phyloP scores from a whole-genome alignment of 345 rosid species.

The Gynandropsis gynandra region DNA sequence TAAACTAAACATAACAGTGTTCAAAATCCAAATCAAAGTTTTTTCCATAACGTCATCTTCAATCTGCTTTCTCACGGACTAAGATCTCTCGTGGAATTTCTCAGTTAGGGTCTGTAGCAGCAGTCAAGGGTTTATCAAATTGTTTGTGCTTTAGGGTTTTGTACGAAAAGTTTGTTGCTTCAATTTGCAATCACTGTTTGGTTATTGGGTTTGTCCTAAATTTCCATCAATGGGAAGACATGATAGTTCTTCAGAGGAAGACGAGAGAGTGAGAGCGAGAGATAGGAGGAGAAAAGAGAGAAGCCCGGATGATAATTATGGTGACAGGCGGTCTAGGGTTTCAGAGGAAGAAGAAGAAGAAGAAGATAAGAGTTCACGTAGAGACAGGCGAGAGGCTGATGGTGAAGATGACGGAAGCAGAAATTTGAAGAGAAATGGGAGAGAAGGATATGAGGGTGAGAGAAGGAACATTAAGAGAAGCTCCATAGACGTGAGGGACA shows the following conservation, averaged over 20 bases:
- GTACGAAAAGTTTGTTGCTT: slow-evolving; percentile 1
- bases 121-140: not conserved
- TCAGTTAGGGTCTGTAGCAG: too few species aligned
- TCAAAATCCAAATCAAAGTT: not conserved
- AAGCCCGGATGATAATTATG: slow-evolving; percentile 13
- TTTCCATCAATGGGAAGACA: slow-evolving; percentile 23
- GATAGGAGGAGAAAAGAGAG: slow-evolving; percentile 21
- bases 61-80: too few species aligned
- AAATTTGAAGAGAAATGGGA: not conserved
- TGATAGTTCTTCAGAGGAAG: slow-evolving; percentile 27
- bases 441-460: not conserved
- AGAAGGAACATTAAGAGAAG: too few species aligned
- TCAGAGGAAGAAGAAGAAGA: slow-evolving; percentile 25
- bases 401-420: slow-evolving; percentile 3
- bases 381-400: slow-evolving; percentile 17
- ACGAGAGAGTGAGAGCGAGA: slow-evolving; percentile 22
- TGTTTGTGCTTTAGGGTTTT: slow-evolving; percentile 4
- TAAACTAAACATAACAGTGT: not conserved
- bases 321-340: slow-evolving; percentile 19
- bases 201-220: not conserved
- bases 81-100: too few species aligned
- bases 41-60: too few species aligned
- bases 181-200: not conserved
- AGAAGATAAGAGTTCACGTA: slow-evolving; percentile 14
- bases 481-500: too few species aligned